Evolutionary conservation across 1,284 basidiomycete species (phyloP), one percentile per base, ranked within the genome.

Genomic region (Veloboletus limbatus): DNA sequence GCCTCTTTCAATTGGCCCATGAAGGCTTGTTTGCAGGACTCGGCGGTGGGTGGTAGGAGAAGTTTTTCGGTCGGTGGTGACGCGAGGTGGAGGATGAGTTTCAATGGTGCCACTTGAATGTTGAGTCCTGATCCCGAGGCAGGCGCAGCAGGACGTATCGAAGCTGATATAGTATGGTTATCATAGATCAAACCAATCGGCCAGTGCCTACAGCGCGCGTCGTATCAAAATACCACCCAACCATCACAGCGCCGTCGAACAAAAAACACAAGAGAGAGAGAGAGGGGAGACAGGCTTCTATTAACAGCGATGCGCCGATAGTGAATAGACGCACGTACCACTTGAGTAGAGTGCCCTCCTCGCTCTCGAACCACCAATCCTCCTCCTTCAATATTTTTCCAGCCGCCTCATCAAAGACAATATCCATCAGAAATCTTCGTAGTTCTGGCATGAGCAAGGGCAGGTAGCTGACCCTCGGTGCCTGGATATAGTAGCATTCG

Each of bases 1-100:
- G 92, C 92, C 67, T 97, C 94, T 61, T 97, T 97, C 38, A 96
- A 69, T 63, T 95, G 89, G 7, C 89, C 90, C 85, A 97, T 92
- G 65, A 92, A 97, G 3, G 88, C 84, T 49, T 88, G 84, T 60
- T 92, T 92, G 72, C 91, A 93, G 13, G 88, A 76, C 46, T 96
- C 92, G 13, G 85, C 69, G 41, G 77, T 82, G 7, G 89, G 84
- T 0, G 87, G 75, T 14, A 93, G 69, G n/a, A 92, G 75, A 14
- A 95, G 78, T 62, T 87, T 91, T 55, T 93, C 92, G 14, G 77
- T 78, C 2, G 93, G 92, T 17, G 92, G 88, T 14, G 88, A 85
- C 4, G 83, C 84, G 22, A 97, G 79, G 63, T 97, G 94, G 13
- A 97, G 77, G 39, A 86, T 79, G 30, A 97, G 69, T 18, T 82